Evolutionary conservation across 495 filamentous ascomycete species (phyloP).

Genomic region (Coniosporium apollinis): DNA sequence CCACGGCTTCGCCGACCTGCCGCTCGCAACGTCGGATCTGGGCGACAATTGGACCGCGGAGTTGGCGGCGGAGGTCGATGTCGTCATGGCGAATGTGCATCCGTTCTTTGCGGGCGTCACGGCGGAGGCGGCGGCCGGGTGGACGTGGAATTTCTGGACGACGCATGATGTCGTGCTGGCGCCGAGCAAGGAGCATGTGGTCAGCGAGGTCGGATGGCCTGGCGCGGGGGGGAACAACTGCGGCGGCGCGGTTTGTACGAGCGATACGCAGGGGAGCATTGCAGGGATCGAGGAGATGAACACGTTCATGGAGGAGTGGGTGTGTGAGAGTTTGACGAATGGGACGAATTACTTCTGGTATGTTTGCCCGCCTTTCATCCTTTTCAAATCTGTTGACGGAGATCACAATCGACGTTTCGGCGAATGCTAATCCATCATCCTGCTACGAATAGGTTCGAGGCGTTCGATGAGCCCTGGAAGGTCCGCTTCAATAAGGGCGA

Average conservation of each 20-base stretch:
- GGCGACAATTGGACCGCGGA: conserved; percentile 69
- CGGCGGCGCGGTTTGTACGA: conserved; percentile 40
- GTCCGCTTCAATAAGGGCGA: conserved; percentile 41
- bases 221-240: conserved; percentile 69
- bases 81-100: conserved; percentile 93
- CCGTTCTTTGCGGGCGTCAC: conserved; percentile 84
- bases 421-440: conserved; percentile 11
- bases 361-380: conserved; percentile 11
- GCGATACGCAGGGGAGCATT: conserved; percentile 40
- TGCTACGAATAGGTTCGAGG: conserved; percentile 86
- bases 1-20: conserved; percentile 45
- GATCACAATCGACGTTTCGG: too few species aligned
- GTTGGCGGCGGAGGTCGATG: conserved; percentile 54
- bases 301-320: conserved; percentile 66
- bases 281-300: conserved; percentile 79
- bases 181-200: conserved; percentile 44
- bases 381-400: too few species aligned
- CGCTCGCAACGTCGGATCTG: conserved; percentile 78
- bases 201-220: conserved; percentile 89
- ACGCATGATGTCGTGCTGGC: conserved; percentile 43
- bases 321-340: conserved; percentile 63
- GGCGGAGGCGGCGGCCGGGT: conserved; percentile 49
- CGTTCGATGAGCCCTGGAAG: conserved; percentile 96
- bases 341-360: conserved; percentile 89
- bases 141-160: conserved; percentile 77